A percentile compares a stretch with the other conserved stretches of the same genome.
phyloP scores from a whole-genome alignment of 306 rosid genomes.

The Hippophae tibetana region DNA sequence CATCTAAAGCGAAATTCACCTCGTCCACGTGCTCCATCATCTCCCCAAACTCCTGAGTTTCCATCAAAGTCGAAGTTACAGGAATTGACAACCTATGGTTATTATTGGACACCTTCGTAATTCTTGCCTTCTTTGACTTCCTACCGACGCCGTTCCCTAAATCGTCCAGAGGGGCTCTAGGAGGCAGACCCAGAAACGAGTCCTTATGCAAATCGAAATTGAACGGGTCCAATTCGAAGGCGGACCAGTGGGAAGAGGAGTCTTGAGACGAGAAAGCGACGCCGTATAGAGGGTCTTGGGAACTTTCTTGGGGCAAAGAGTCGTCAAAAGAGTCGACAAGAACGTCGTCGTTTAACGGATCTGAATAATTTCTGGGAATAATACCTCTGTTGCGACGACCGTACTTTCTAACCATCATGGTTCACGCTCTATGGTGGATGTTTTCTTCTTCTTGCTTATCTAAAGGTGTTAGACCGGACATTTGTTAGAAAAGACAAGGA shows the following conservation, averaged over 20 bases:
- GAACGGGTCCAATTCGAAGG: conserved; percentile 64
- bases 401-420: conserved; percentile 88
- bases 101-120: conserved; percentile 12
- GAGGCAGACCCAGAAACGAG: conserved; percentile 17
- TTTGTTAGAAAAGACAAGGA: conserved; percentile 15
- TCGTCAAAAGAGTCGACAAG: conserved; percentile 31
- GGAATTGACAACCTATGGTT: conserved; percentile 32
- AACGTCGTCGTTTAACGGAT: conserved; percentile 55
- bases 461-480: conserved; percentile 12
- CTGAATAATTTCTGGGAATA: conserved; percentile 50
- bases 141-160: conserved; percentile 21
- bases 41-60: conserved; percentile 99
- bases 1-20: conserved; percentile 93
- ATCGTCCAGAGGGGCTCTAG: conserved; percentile 31
- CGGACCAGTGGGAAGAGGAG: conserved; percentile 64
- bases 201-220: conserved; percentile 21
- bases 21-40: conserved; percentile 99
- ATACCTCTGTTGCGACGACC: conserved; percentile 68
- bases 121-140: conserved; percentile 46
- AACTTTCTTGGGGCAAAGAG: conserved; percentile 48
- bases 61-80: conserved; percentile 84
- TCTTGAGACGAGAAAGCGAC: conserved; percentile 77
- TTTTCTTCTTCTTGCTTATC: not conserved
- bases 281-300: conserved; percentile 32
- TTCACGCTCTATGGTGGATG: conserved; percentile 1